Conservation (phyloP, 805 yeast genomes). For the Kuraishia ogatae region DNA sequence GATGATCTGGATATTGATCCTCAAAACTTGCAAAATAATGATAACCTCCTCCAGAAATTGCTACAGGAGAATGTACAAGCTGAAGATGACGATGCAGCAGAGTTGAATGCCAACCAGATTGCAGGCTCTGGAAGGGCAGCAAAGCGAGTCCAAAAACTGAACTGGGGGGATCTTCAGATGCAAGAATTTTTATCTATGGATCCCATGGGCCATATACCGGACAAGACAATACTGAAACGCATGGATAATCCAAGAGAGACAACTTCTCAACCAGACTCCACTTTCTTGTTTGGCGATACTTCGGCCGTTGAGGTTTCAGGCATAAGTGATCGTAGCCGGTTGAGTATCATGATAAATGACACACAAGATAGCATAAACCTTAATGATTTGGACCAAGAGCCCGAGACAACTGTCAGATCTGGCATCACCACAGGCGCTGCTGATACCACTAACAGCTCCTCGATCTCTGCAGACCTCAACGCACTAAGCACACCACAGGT, state of each 20-base stretch:
- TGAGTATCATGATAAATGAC: not conserved
- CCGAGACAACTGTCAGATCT: not conserved
- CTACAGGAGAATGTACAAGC: slow-evolving; percentile 16
- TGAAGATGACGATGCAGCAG: slow-evolving; percentile 15
- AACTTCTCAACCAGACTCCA: not conserved
- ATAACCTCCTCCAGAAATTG: slow-evolving; percentile 19
- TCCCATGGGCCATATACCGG: slow-evolving; percentile 11
- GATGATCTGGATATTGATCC: slow-evolving; percentile 23
- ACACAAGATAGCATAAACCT: not conserved
- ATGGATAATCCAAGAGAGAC: not conserved
- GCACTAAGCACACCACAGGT: not conserved
- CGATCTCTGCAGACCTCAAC: not conserved
- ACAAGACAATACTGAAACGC: slow-evolving; percentile 14
- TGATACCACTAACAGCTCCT: not conserved
- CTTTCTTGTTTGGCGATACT: not conserved
- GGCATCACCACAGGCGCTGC: not conserved
- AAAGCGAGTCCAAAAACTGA: slow-evolving; percentile 17
- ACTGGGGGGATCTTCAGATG: slow-evolving; percentile 22
- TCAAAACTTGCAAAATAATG: slow-evolving; percentile 8
- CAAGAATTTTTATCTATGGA: slow-evolving; percentile 10
- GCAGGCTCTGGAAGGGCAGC: slow-evolving; percentile 16
- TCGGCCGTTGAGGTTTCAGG: not conserved
- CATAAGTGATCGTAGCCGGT: not conserved
- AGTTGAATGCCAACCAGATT: slow-evolving; percentile 15
- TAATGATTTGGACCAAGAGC: not conserved